Conservation (phyloP, 2,329 filamentous ascomycete genomes). For the Colletotrichum lentis region DNA sequence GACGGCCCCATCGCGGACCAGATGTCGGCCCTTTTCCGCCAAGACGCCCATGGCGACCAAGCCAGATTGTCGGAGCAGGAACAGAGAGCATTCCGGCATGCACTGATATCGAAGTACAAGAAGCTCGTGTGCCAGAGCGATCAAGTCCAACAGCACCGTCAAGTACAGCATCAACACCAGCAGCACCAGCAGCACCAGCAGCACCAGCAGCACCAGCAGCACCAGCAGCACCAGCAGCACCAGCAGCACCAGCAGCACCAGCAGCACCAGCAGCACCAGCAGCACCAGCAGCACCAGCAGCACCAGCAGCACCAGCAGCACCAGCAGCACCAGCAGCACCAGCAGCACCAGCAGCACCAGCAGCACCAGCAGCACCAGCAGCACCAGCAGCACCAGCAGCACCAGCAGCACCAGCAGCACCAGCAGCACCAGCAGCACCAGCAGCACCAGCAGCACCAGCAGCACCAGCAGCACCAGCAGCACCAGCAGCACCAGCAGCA, state of each 20-base stretch:
- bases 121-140: not conserved
- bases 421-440: too few relatives aligned
- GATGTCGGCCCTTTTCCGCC: conserved; percentile 44
- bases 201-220: not conserved
- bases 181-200: not conserved
- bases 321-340: too few relatives aligned
- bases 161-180: not conserved
- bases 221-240: too few relatives aligned
- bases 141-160: not conserved
- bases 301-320: too few relatives aligned
- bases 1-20: conserved; percentile 47
- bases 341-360: too few relatives aligned
- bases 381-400: not conserved
- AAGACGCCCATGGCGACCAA: conserved; percentile 38
- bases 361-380: too few relatives aligned
- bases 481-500: not conserved
- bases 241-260: too few relatives aligned
- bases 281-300: too few relatives aligned
- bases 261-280: too few relatives aligned
- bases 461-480: too few relatives aligned
- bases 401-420: too few relatives aligned
- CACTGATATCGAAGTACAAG: conserved; percentile 27
- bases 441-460: not conserved
- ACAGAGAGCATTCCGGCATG: conserved; percentile 10
- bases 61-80: conserved; percentile 17